These are phyloP conservation scores for Leccinum uliginosum DNA, from an alignment of 768 basidiomycete genomes.

Conservation along the genomic window DNA sequence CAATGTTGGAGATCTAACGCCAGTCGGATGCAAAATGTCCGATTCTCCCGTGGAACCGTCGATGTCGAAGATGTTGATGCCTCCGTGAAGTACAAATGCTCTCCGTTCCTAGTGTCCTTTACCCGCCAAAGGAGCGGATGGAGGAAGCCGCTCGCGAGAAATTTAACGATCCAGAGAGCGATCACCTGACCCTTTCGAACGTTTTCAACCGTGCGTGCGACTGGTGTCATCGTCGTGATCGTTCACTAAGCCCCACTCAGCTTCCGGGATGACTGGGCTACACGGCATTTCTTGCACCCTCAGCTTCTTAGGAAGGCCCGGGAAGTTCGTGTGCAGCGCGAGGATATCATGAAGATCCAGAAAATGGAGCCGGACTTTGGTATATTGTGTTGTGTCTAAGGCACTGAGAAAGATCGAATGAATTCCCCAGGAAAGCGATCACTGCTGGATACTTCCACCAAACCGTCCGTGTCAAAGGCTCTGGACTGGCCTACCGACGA, in stretches of 20 bases:
- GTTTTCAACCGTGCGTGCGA: conserved; percentile 89
- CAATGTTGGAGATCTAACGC: conserved; percentile 95
- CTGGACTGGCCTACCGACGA: conserved; percentile 89
- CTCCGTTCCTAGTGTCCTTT: conserved; percentile 96
- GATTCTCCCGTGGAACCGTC: conserved; percentile 99
- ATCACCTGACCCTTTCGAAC: conserved; percentile 91
- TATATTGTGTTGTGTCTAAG: conserved; percentile 39
- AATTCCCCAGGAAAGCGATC: conserved; percentile 81
- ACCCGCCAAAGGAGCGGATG: conserved; percentile 93
- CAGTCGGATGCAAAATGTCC: conserved; percentile 93
- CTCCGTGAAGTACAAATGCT: conserved; percentile 93
- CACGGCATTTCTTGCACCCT: conserved; percentile 95
- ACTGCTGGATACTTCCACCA: conserved; percentile 99
- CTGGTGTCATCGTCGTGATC: not conserved
- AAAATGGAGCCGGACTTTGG: conserved; percentile 98
- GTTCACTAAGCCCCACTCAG: conserved; percentile 35
- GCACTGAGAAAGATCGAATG: conserved; percentile 1
- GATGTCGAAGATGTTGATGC: conserved; percentile 97
- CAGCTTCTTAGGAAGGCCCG: conserved; percentile 92
- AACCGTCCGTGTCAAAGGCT: conserved; percentile 96
- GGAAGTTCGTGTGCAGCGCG: conserved; percentile 92
- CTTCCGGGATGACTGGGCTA: conserved; percentile 90
- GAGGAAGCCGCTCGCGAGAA: conserved; percentile 97
- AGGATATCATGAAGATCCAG: conserved; percentile 99
- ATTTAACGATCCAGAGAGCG: conserved; percentile 97